Evolutionary conservation across 2,329 filamentous ascomycete genomes (phyloP), one percentile per base, ranked within the genome.

Genomic region (Dactylellina haptotyla): DNA sequence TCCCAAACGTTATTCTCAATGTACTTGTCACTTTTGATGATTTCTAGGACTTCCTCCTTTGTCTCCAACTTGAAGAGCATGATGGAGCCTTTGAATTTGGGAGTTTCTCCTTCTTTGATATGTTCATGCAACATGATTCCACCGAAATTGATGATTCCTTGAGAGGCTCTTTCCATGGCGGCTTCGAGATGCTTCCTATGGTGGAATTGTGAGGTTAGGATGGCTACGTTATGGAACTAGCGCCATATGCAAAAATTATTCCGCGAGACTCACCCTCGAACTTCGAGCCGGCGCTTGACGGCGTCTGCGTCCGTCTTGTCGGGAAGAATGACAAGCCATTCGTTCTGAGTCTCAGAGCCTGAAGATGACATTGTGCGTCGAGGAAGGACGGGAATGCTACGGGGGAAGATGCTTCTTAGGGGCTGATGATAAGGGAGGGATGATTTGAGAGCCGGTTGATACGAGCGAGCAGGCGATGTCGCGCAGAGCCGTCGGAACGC

Each of bases 291-390:
- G 23, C 69, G 69, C 25, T 61, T 37, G 32, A 74, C 56, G 12
- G 69, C 61, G 16, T 65, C 69, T 3, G 69, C 59, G 20, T 66
- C 69, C 8, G 69, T 54, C 46, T 74, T 66, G 39, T 74, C 69
- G 20, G 69, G 69, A 14, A 67, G 54, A 37, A 74, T 67, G 54
- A 74, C 69, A 32, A 74, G 69, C 69, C 69, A 74, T 57, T 74
- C 69, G 56, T 74, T 74, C 16, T 74, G 45, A 14, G 46, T 50
- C 32, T 4, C 9, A 4, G 67, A 39, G 9, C 30, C 32, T 28
- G 66, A n/a, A 39, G 66, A 28, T 18, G 54, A 58, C 61, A 62
- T 74, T 46, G 69, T 37, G 34, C 69, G 69, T 37, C 34, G 46
- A 34, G 39, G 25, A 30, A 45, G 0, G 26, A 23, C 8, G 43